Percentiles rank a stretch among this genome's conserved stretches.
Conservation (phyloP, 2,329 filamentous ascomycete species). For the Penicillium psychrosexuale region DNA sequence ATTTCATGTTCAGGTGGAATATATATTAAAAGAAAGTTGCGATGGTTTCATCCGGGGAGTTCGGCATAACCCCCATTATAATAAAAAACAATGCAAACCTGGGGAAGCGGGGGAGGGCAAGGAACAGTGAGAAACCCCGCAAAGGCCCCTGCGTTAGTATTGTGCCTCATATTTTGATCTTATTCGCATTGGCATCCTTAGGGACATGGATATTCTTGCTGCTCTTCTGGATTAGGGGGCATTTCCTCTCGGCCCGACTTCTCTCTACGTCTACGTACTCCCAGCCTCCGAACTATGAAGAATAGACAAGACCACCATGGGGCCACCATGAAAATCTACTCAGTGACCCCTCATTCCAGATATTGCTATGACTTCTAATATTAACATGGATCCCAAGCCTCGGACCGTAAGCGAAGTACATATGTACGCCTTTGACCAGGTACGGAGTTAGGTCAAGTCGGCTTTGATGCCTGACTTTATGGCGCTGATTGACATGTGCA, state of each 20-base stretch:
- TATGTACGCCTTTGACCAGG: background rate
- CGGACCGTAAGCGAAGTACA: background rate
- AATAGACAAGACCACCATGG: background rate
- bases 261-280: background rate
- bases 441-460: background rate
- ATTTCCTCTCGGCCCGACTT: constrained; percentile 1
- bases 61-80: background rate
- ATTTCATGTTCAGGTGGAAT: background rate
- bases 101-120: constrained; percentile 17
- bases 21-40: background rate
- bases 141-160: constrained; percentile 10
- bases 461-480: background rate
- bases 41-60: background rate
- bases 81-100: constrained; percentile 6
- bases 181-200: background rate
- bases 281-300: background rate
- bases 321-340: background rate
- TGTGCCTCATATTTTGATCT: background rate
- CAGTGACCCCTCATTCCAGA: background rate
- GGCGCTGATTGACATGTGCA: background rate
- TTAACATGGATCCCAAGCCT: background rate
- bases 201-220: background rate
- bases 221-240: background rate
- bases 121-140: constrained; percentile 11
- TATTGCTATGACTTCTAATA: background rate